phyloP scores from a whole-genome alignment of 345 rosid species.

The Acer yangbiense region DNA sequence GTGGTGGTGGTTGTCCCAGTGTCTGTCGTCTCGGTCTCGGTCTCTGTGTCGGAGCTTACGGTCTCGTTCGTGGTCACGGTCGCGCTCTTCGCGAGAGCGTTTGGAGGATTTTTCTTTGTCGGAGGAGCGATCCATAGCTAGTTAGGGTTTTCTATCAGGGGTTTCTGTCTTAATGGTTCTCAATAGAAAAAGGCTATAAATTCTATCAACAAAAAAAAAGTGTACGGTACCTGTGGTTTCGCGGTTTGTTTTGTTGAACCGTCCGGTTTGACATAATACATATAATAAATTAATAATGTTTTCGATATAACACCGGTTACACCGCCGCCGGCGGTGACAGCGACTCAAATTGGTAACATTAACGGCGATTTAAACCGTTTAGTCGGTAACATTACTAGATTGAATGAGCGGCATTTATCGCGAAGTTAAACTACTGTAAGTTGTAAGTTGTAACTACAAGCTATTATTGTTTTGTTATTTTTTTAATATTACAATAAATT shows the following conservation, averaged over 20 bases:
- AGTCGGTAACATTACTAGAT: no score
- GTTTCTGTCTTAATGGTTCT: not conserved
- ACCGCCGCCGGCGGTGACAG: no score
- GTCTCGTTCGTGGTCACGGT: constrained; percentile 42
- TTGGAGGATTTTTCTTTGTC: constrained; percentile 51
- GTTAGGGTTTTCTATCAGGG: constrained; percentile 17
- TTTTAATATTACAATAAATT: no score
- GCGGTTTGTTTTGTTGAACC: not conserved
- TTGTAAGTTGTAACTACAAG: no score
- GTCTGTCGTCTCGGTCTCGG: constrained; percentile 37
- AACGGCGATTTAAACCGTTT: no score
- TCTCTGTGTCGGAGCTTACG: constrained; percentile 47
- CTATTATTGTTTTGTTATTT: no score
- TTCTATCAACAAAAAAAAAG: no score
- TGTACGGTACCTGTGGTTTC: not conserved
- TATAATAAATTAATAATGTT: no score
- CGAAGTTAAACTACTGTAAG: no score
- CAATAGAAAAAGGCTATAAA: not conserved
- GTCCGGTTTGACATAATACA: not conserved
- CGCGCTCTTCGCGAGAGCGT: constrained; percentile 51
- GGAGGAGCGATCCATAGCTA: constrained; percentile 48
- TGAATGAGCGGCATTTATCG: no score
- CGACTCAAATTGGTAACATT: no score
- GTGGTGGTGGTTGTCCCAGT: constrained; percentile 39
- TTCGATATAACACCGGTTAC: no score